Evolutionary conservation across 129 eudicot species (phyloP), one percentile per base, ranked within the genome.

Genomic region (Artemisia tridentata): DNA sequence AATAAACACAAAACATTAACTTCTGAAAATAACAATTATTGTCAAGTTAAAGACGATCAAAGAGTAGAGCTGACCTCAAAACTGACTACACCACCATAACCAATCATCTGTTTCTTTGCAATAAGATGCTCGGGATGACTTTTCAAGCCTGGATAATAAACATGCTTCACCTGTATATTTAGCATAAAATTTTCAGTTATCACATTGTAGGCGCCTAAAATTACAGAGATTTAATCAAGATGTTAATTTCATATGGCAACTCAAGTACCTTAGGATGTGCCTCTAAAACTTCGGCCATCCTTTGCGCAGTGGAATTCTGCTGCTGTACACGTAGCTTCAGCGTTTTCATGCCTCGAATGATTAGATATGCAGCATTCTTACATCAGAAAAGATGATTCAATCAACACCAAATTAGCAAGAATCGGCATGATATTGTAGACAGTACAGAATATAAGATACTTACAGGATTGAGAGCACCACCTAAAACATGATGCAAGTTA

Each of bases 221-320:
- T 20, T 1, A 17, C 41, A 15, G 6, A 17, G 7, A 31, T 31
- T 2, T 15, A n/a, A 23, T 53, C 65, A 61, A 8, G 16, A 20
- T 25, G 70, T 52, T 9, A 11, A 21, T 75, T 47, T 64, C 15
- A n/a, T 63, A 58, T 62, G 16, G 56, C 65, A 67, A 21, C 69
- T 18, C 34, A 69, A 21, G 52, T 84, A 90, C 98, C 98, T 89
- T 92, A 72, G 96, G 96, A 85, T 92, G 98, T 72, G 91, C 96
- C 96, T 92, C 96, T 89, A 92, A 89, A 89, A 86, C 52, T 79
- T 87, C 85, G 90, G 97, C 97, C 96, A 91, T 91, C 95, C 92
- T 80, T 68, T 76, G 78, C 62, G 87, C 96, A 52, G 97, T 91
- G 61, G 86, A 78, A 81, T 91, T 91, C 77, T 91, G 97, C 72